Base-by-base conservation (phyloP, 768 basidiomycete species). In the Omphalotus guepiniiformis region DNA sequence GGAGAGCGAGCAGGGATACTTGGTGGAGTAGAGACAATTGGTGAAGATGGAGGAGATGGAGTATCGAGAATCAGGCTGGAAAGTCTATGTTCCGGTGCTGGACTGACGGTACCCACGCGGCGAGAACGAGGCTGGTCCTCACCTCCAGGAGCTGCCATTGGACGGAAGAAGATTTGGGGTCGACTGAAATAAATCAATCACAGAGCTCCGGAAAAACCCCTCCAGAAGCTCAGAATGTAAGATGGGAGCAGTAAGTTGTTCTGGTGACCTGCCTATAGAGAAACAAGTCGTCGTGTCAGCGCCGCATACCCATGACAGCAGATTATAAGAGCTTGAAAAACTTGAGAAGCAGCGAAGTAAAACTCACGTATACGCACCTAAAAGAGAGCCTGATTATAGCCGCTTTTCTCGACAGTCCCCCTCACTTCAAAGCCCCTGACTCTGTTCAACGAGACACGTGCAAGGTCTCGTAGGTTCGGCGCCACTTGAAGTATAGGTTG, bases 331-430 rank as follows among this genome's bases (percentile, higher is more conserved):
- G n/a, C 16, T 18, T n/a, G 23, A 6, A 40, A n/a, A n/a, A n/a
- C n/a, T n/a, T 9, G 7, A 25, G 11, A 40, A 12, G 16, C 16
- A 25, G 3, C 69, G 38, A 58, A 37, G 74, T 73, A 41, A 67
- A 70, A 48, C 58, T 76, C 38, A 58, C 68, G 53, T 77, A 74
- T 50, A 59, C 69, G 0, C 74, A 76, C 49, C 46, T 59, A 8
- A 66, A 72, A n/a, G 74, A 76, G 59, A 63, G 82, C n/a, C 62
- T 80, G 55, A 83, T n/a, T n/a, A n/a, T n/a, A n/a, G n/a, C n/a
- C n/a, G n/a, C n/a, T n/a, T n/a, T n/a, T n/a, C n/a, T n/a, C n/a
- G n/a, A n/a, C n/a, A n/a, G n/a, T n/a, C n/a, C n/a, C n/a, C n/a
- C n/a, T n/a, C n/a, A n/a, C n/a, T n/a, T n/a, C n/a, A n/a, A n/a